Base-by-base conservation (phyloP, 768 basidiomycete species). In the Suillus ampliporus region DNA sequence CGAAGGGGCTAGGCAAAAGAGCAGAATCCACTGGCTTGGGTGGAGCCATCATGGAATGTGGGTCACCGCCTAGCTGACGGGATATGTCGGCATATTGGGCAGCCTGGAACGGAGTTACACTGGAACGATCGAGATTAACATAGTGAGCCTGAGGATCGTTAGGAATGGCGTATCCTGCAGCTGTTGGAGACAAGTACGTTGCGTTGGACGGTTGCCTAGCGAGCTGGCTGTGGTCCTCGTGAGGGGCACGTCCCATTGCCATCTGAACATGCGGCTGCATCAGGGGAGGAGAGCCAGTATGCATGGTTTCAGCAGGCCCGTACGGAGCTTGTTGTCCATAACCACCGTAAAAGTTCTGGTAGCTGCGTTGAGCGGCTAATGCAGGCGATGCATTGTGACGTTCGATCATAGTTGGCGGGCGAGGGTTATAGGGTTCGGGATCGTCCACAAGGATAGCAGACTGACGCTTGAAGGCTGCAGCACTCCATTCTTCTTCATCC, bases 91-190 rank as follows among this genome's bases (percentile, higher is more conserved):
- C 84, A 68, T 92, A 92, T 71, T 92, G 91, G 0, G 80, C 82
- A 44, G 88, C 90, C 69, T 92, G 91, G 81, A 82, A 90, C 0
- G 90, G 90, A 4, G 89, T 86, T 3, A 91, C 84, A 67, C 89
- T 90, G 19, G 87, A 86, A 48, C 91, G 82, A 69, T 76, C 78
- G 46, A 92, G 78, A 67, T 92, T 87, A 41, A 86, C 80, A 61
- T 92, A 91, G 63, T 87, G 83, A 13, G 78, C 68, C 14, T 68
- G 59, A 19, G 62, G 60, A 4, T 74, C 71, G 21, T 76, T 68
- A 15, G 68, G 61, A 15, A 63, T 31, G 1, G 56, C 2, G 1
- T 65, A 57, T 14, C 57, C 62, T 14, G 61, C 58, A 34, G 69
- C 46, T 8, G 65, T 65, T 21, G 70, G 68, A 28, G 59, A 60